Percentiles rank a stretch among this genome's conserved stretches.
Evolutionary conservation across 768 basidiomycete species (phyloP).

Genomic region (Lentinula aciculospora): DNA sequence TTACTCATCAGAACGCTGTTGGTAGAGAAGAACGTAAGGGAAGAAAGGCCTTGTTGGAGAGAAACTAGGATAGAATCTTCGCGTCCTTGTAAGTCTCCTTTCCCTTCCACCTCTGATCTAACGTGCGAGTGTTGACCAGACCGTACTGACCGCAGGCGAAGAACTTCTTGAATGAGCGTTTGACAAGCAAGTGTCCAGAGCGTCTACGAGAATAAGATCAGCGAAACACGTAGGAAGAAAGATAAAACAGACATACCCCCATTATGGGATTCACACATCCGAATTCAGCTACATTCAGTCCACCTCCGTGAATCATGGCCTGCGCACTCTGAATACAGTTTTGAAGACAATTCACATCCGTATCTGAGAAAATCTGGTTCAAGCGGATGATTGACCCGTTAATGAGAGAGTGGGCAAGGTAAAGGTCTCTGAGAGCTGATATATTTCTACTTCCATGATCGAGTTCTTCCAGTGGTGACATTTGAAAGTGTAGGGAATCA

Average conservation of each 20-base stretch:
- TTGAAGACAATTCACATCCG: constrained; percentile 34
- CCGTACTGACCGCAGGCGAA: neutral
- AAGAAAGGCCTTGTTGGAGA: neutral
- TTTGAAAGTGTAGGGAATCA: constrained; percentile 28
- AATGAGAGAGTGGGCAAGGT: constrained; percentile 40
- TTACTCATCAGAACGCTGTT: constrained; percentile 8
- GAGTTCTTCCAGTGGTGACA: constrained; percentile 27
- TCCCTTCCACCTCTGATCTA: neutral
- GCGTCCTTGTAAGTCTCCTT: neutral
- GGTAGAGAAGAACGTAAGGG: constrained; percentile 1
- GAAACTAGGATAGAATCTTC: neutral
- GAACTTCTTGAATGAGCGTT: neutral
- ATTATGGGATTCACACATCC: constrained; percentile 43
- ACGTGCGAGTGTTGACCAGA: neutral
- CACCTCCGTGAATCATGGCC: constrained; percentile 34
- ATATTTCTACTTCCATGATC: constrained; percentile 19
- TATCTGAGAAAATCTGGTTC: constrained; percentile 40
- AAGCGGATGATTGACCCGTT: constrained; percentile 48
- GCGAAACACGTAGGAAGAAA: neutral
- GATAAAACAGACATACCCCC: constrained; percentile 34
- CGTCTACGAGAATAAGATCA: neutral
- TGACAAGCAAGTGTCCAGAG: constrained; percentile 5
- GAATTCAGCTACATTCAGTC: constrained; percentile 31
- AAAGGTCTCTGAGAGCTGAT: constrained; percentile 23
- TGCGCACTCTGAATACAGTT: constrained; percentile 37